Conservation (phyloP, 306 rosid genomes). For the Morella rubra region DNA sequence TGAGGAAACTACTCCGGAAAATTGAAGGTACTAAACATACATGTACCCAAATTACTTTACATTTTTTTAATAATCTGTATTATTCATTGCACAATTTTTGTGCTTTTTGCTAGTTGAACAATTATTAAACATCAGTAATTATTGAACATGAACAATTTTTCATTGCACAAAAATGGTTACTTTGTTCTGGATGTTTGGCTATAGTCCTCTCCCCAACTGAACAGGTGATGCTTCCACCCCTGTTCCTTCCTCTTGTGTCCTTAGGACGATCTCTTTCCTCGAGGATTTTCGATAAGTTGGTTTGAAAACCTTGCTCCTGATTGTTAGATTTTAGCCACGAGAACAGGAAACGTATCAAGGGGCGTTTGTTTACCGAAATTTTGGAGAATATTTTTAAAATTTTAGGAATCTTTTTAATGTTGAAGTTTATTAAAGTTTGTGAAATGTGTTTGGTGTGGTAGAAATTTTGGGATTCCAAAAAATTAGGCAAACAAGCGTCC, state of each 20-base stretch:
- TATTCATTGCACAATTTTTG: background rate
- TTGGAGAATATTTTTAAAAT: no score
- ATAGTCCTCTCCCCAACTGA: background rate
- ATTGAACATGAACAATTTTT: no score
- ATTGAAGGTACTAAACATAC: conserved; percentile 39
- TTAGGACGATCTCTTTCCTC: background rate
- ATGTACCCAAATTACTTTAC: background rate
- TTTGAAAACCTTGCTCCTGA: background rate
- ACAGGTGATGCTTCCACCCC: background rate
- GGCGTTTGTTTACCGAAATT: no score
- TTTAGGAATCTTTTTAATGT: no score
- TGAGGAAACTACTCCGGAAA: conserved; percentile 43
- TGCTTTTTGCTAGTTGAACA: background rate
- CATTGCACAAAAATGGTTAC: no score
- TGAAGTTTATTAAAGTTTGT: no score
- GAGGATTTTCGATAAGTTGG: no score
- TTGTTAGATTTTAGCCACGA: background rate
- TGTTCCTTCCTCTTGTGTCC: background rate
- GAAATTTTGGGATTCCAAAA: no score
- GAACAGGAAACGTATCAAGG: background rate
- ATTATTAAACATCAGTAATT: no score
- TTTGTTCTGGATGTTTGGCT: background rate
- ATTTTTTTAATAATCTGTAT: background rate
- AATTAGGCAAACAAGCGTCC: no score
- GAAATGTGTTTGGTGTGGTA: no score